phyloP scores from a whole-genome alignment of 2,329 filamentous ascomycete species.

The Hypoxylon sp. region DNA sequence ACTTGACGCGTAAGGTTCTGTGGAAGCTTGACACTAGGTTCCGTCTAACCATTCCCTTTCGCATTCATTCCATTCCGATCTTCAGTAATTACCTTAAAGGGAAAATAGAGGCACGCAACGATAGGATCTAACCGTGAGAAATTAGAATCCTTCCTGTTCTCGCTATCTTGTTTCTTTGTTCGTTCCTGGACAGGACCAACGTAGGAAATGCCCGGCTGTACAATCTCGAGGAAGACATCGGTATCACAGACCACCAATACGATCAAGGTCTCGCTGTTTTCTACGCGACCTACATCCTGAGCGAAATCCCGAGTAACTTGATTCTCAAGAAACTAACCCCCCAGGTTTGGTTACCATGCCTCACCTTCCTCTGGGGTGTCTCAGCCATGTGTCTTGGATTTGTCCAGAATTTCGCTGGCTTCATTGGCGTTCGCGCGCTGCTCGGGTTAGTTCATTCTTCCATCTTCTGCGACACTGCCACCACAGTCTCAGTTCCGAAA shows the following conservation, averaged over 20 bases:
- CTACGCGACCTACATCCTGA: constrained; percentile 75
- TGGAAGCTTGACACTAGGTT: constrained; percentile 70
- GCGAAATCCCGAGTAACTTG: constrained; percentile 75
- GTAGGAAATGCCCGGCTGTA: constrained; percentile 79
- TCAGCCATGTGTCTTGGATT: constrained; percentile 72
- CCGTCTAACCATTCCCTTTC: constrained; percentile 25
- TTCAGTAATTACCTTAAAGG: constrained; percentile 10
- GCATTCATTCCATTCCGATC: background rate
- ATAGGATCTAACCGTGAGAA: constrained; percentile 31
- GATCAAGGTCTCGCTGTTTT: constrained; percentile 75
- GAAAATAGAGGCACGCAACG: background rate
- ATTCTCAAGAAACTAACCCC: constrained; percentile 74
- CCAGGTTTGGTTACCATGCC: constrained; percentile 71
- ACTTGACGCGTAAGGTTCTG: constrained; percentile 62
- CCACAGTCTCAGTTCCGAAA: background rate
- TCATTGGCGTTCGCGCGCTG: constrained; percentile 72
- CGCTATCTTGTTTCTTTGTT: constrained; percentile 76
- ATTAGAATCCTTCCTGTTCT: constrained; percentile 73
- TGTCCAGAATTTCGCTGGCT: constrained; percentile 67
- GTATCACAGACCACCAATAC: constrained; percentile 74
- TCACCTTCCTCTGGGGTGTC: constrained; percentile 71
- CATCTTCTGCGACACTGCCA: constrained; percentile 5
- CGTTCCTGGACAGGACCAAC: constrained; percentile 78
- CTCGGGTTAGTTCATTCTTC: constrained; percentile 59
- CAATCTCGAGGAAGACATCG: constrained; percentile 70